Conservation (phyloP, 2,329 filamentous ascomycete genomes). For the Penicillium italicum region DNA sequence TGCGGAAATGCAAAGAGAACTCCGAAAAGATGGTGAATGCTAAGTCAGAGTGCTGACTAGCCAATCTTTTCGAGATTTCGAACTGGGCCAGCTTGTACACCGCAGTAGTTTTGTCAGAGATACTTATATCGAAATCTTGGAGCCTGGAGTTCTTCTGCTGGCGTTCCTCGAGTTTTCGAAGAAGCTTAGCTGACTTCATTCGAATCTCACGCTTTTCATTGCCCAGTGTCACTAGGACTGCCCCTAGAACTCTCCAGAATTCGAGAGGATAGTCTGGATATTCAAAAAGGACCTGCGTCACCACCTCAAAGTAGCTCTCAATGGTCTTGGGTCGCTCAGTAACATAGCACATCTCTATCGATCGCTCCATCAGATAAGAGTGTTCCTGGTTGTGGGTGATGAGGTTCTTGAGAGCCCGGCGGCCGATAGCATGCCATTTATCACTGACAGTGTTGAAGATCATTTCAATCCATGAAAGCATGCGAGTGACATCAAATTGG, state of each 20-base stretch:
- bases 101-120: constrained; percentile 96
- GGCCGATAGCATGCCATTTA: constrained; percentile 84
- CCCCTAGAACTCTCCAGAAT: constrained; percentile 85
- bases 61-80: constrained; percentile 86
- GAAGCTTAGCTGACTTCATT: constrained; percentile 77
- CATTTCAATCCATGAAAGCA: constrained; percentile 91
- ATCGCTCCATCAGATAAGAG: constrained; percentile 79
- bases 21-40: constrained; percentile 96
- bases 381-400: constrained; percentile 88
- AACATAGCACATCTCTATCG: constrained; percentile 85
- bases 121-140: constrained; percentile 96
- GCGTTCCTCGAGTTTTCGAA: constrained; percentile 77
- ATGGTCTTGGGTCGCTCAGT: constrained; percentile 76
- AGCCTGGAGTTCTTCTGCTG: constrained; percentile 84
- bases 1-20: constrained; percentile 89
- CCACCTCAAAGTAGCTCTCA: constrained; percentile 92
- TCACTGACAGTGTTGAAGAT: constrained; percentile 93
- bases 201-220: constrained; percentile 86
- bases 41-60: constrained; percentile 81
- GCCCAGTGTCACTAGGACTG: constrained; percentile 87
- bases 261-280: constrained; percentile 76
- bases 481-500: constrained; percentile 86
- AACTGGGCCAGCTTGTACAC: constrained; percentile 98
- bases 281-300: constrained; percentile 80
- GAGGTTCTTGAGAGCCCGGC: constrained; percentile 81